Base-by-base conservation (phyloP, 371 early-diverging fungal genomes). In the Conidiobolus incongruus region DNA sequence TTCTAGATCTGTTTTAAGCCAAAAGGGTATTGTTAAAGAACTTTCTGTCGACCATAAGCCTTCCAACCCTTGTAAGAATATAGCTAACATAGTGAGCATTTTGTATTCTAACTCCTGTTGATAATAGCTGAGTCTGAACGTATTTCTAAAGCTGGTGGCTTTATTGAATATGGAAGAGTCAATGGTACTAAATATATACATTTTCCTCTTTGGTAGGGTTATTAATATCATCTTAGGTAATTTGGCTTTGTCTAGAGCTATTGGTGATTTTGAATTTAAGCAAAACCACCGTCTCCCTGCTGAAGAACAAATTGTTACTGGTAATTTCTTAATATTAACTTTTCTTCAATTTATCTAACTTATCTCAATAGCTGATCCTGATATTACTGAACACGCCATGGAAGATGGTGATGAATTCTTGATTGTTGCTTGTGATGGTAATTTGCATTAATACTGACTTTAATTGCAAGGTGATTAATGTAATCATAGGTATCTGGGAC, bases 211-310 rank as follows among this genome's bases (percentile, higher is more conserved):
- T 13, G 15, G 20, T 39, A 35, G 35, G 33, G 32, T 24, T 16
- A 38, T 51, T 37, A n/a, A 20, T 2, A 12, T 40, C 21, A 8
- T 39, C 2, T 13, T 44, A 77, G 77, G 81, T 30, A 90, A 84
- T 54, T 65, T 93, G 30, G 94, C 94, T 4, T 63, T 95, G 43
- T 90, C 91, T 29, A 76, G 96, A 39, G 96, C 96, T 2, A 65
- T 95, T 38, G 96, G 96, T 23, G 96, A 95, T 58, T 90, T 89
- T 58, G 91, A 92, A 55, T 93, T 84, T 62, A 95, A 95, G 65
- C 63, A 66, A 46, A 76, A 72, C 49, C 44, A 56, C 2, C 51
- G 68, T 33, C 49, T 88, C 32, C 58, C 76, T 2, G 60, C 91
- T 30, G 87, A 90, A 55, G 58, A 83, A 51, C 93, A 92, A 60